Evolutionary conservation across 78 protist species (phyloP).

Genomic region (Trichosphaerium sp.): DNA sequence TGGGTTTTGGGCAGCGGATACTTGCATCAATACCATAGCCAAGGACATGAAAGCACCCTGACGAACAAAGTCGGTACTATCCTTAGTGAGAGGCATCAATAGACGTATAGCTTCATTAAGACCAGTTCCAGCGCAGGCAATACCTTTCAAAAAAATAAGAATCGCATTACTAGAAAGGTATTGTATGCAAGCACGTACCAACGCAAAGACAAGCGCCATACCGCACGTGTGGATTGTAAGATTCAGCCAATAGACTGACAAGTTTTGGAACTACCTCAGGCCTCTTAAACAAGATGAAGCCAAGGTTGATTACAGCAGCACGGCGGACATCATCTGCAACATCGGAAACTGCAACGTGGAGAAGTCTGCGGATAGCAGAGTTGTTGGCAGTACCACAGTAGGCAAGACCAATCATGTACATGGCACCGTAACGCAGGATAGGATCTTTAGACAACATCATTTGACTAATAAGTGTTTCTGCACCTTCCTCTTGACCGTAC

Average conservation of each 20-base stretch:
- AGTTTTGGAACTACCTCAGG: slow-evolving; percentile 82
- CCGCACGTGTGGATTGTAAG: slow-evolving; percentile 97
- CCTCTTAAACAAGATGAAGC: slow-evolving; percentile 72
- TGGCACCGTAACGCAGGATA: slow-evolving; percentile 77
- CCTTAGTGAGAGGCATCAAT: slow-evolving; percentile 63
- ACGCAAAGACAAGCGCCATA: no score
- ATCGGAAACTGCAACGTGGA: slow-evolving; percentile 96
- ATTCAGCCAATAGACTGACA: slow-evolving; percentile 71
- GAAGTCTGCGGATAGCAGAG: slow-evolving; percentile 71
- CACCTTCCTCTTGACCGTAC: slow-evolving; percentile 23
- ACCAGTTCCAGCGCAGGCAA: slow-evolving; percentile 94
- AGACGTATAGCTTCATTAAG: slow-evolving; percentile 61
- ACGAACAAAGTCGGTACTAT: slow-evolving; percentile 83
- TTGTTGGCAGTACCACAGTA: slow-evolving; percentile 89
- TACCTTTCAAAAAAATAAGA: slow-evolving; percentile 51
- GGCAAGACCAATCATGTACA: slow-evolving; percentile 85
- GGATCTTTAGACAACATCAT: slow-evolving; percentile 63
- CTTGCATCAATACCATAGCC: slow-evolving; percentile 89
- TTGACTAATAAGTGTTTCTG: slow-evolving; percentile 70
- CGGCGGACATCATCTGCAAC: slow-evolving; percentile 95
- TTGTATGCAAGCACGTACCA: no score
- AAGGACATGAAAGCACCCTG: slow-evolving; percentile 91
- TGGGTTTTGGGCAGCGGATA: slow-evolving; percentile 34
- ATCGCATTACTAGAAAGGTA: no score
- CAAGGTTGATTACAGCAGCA: slow-evolving; percentile 91